Evolutionary conservation across 108 stramenopile species (phyloP), one percentile per base, ranked within the genome.

Genomic region (Mediolabrus comicus): DNA sequence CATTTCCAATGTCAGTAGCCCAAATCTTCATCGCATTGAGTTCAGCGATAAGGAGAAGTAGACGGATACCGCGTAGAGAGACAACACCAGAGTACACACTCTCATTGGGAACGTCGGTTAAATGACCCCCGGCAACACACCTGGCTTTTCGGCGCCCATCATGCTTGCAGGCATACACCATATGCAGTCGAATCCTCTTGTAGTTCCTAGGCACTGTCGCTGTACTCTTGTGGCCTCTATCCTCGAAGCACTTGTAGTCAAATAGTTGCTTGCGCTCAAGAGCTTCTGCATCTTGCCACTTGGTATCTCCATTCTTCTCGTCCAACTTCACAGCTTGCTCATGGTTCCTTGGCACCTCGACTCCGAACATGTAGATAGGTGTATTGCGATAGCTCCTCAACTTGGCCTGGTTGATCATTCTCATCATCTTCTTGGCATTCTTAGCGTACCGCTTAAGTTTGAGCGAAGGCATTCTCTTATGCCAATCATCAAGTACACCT

Each of bases 91-190:
- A 30, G 29, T 74, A 74, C 9, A 66, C 76, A 52, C 33, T 65
- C 8, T 46, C n/a, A 19, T 58, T 34, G 11, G 62, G 69, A 2
- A 57, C 35, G 11, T 66, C 31, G n/a, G 66, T 62, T 27, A 69
- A 39, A 53, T 84, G 55, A 3, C 80, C 80, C 5, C 74, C 74
- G 27, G 80, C 72, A 0, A 81, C 83, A 11, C 53, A 54, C 12
- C 83, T 32, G 22, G 72, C 60, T 34, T 77, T 83, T 26, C 63
- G 62, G 11, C 69, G 24, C 7, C 38, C 19, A 39, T 79, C 81
- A 28, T 77, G 75, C 71, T 82, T 82, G 26, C 67, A 49, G 3
- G 64, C 80, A 53, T 60, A 84, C 17, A 81, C 63, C 0, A 53
- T 38, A 32, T 77, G 64, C 13, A 61, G 35, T 27, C 30, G 43